These are phyloP conservation scores for Herpetospermum pedunculosum DNA, from an alignment of 306 rosid species.

Conservation along the genomic window DNA sequence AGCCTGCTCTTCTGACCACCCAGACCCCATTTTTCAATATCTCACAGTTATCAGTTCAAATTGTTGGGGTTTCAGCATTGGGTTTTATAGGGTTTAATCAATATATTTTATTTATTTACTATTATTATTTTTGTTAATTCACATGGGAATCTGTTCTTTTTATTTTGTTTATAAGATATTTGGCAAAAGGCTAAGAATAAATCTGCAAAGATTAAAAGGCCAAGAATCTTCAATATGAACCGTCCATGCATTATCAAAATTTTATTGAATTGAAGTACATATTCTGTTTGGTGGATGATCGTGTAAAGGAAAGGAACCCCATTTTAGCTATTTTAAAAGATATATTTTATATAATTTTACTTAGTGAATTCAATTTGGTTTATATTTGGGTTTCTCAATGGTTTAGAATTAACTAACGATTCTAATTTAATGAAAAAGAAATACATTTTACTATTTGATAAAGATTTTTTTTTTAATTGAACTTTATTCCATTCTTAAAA, in stretches of 20 bases:
- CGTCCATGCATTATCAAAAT: neutral
- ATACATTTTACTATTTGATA: too few relatives aligned
- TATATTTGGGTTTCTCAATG: too few relatives aligned
- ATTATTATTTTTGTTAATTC: neutral
- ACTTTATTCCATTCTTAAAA: too few relatives aligned
- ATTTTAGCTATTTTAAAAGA: neutral
- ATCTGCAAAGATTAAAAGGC: neutral
- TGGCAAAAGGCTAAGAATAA: neutral
- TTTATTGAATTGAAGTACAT: neutral
- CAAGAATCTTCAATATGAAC: neutral
- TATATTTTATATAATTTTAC: neutral
- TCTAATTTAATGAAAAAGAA: too few relatives aligned
- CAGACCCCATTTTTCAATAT: conserved; percentile 15
- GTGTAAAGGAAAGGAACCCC: neutral
- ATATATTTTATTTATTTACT: neutral
- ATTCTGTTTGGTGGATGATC: neutral
- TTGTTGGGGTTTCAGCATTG: neutral
- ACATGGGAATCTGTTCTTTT: neutral
- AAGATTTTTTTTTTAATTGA: too few relatives aligned
- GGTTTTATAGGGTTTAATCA: neutral
- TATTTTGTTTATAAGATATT: neutral
- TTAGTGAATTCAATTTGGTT: too few relatives aligned
- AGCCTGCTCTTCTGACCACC: conserved; percentile 17
- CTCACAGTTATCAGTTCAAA: too few relatives aligned
- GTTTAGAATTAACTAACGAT: too few relatives aligned